Conservation (phyloP, 1,284 basidiomycete genomes). For the Xerocomus minutiporus region DNA sequence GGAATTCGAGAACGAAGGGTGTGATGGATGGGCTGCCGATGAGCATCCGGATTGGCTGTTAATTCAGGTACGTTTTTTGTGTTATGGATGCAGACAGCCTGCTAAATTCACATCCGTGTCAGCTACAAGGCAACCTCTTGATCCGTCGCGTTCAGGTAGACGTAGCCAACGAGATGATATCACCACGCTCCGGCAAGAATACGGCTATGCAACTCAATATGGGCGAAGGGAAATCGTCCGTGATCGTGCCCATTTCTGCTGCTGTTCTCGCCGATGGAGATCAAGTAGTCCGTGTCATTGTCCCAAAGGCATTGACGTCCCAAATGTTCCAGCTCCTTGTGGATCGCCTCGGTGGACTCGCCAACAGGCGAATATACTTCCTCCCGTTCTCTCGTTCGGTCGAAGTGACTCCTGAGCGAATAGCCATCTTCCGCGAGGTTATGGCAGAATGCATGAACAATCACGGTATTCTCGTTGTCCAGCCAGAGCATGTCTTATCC, state of each 20-base stretch:
- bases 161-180: slow-evolving; percentile 47
- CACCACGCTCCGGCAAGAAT: slow-evolving; percentile 35
- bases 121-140: slow-evolving; percentile 44
- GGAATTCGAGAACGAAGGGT: slow-evolving; percentile 33
- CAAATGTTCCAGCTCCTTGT: background rate
- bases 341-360: background rate
- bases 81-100: background rate
- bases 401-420: background rate
- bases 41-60: slow-evolving; percentile 42
- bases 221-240: background rate
- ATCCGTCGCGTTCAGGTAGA: slow-evolving; percentile 39
- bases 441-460: background rate
- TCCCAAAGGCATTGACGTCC: background rate
- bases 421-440: background rate
- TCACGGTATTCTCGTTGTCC: background rate
- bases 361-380: background rate
- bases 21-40: slow-evolving; percentile 14
- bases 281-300: background rate
- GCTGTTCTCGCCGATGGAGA: background rate
- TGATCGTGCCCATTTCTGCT: background rate
- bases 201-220: background rate
- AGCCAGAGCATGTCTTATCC: background rate
- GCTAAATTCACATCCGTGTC: background rate
- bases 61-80: slow-evolving; percentile 36
- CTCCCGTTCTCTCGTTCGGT: background rate